Base-by-base conservation (phyloP, 805 yeast genomes). In the Brettanomyces anomalus region DNA sequence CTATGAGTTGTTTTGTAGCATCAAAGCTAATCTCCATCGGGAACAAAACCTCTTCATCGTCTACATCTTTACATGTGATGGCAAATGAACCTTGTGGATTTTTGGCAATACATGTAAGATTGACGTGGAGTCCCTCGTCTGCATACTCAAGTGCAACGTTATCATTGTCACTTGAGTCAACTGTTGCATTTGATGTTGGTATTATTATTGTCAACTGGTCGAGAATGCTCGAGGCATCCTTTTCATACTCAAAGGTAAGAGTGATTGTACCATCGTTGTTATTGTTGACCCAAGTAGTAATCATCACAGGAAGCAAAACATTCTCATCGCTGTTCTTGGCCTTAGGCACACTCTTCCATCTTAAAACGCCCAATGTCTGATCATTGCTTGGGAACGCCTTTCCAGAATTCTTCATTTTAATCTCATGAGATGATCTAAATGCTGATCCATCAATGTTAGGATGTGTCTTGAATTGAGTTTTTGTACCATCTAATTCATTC, bases 371-470 rank as follows among this genome's bases (percentile, higher is more conserved):
- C 51, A 90, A 73, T 40, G 86, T 78, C 58, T 86, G 90, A 60
- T 88, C 95, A 62, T 89, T 87, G 8, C 88, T 72, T 33, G 97
- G 97, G 76, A 93, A 89, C 31, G 88, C 76, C 57, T 86, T 85
- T 37, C 72, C 57, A 42, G 77, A 68, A 60, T 89, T 95, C 59
- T 85, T 85, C 56, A 89, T 74, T 0, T 83, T 83, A 55, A 93
- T 78, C 36, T 74, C 62, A 45, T 74, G 68, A 14, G 68, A 61
- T 13, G 72, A 59, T 37, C 73, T 70, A 62, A 90, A 93, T 56
- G 76, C 62, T 35, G 66, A 67, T 56, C 85, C 81, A 66, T 93
- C 97, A 50, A 93, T 94, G 60, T 90, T 89, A 49, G 98, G 98
- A 68, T 93, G 96, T 14, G 97, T 88, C 64, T 89, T 89, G 69